These are phyloP conservation scores for Paxillus ammoniavirescens DNA, from an alignment of 768 basidiomycete genomes.

Conservation along the genomic window DNA sequence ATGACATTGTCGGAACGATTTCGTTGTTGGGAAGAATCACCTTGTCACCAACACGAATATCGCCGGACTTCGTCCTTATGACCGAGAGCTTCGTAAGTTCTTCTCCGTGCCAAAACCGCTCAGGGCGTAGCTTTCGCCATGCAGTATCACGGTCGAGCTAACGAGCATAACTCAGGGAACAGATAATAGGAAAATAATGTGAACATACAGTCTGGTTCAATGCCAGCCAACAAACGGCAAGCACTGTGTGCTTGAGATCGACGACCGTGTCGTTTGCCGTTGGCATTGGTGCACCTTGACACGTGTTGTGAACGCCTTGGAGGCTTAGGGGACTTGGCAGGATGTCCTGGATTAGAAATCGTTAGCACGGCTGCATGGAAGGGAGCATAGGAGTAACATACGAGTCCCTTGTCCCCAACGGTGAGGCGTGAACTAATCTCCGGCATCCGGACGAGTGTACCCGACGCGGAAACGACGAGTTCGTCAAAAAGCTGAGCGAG, in stretches of 20 bases:
- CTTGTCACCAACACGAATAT: slow-evolving; percentile 73
- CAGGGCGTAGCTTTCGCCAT: slow-evolving; percentile 59
- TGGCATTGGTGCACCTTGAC: slow-evolving; percentile 43
- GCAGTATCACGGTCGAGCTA: slow-evolving; percentile 65
- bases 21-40: slow-evolving; percentile 54
- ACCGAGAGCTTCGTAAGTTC: slow-evolving; percentile 65
- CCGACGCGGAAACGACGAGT: slow-evolving; percentile 67
- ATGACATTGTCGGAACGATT: slow-evolving; percentile 54
- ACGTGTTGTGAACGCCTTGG: slow-evolving; percentile 45
- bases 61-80: slow-evolving; percentile 58
- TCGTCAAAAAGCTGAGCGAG: slow-evolving; percentile 74
- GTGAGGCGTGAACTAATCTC: slow-evolving; percentile 75
- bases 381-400: slow-evolving; percentile 33
- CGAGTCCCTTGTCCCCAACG: slow-evolving; percentile 75
- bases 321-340: slow-evolving; percentile 52
- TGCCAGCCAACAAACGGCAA: slow-evolving; percentile 85
- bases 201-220: slow-evolving; percentile 75
- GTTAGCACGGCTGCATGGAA: not conserved
- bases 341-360: slow-evolving; percentile 53
- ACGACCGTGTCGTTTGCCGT: slow-evolving; percentile 61
- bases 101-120: slow-evolving; percentile 69
- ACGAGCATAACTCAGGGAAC: slow-evolving; percentile 1
- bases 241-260: slow-evolving; percentile 69
- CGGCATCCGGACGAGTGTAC: slow-evolving; percentile 67
- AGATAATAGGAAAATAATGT: not conserved